Evolutionary conservation across 2,329 filamentous ascomycete species (phyloP).

Genomic region (Hypoxylon sp.): DNA sequence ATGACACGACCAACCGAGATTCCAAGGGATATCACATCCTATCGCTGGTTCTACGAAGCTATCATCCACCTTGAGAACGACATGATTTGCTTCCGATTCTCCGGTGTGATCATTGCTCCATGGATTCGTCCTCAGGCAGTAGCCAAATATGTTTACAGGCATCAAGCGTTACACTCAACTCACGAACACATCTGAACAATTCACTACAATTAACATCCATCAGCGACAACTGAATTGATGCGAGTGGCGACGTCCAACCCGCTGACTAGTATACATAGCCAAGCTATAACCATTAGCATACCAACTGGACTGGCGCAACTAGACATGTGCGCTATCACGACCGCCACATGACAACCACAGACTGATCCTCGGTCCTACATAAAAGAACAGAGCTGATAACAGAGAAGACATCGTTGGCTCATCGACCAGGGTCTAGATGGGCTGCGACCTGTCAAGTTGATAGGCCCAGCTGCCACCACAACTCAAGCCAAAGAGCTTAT

Average conservation of each 20-base stretch:
- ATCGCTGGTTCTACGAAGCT: background rate
- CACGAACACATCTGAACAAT: background rate
- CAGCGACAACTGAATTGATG: background rate
- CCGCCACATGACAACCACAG: no score
- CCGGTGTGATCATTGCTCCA: background rate
- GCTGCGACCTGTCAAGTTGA: slow-evolving; percentile 88
- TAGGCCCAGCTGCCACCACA: slow-evolving; percentile 79
- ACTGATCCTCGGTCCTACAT: no score
- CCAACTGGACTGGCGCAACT: no score
- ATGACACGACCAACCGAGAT: no score
- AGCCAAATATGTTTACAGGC: background rate
- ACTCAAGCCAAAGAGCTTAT: slow-evolving; percentile 87
- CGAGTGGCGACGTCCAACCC: background rate
- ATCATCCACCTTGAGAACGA: background rate
- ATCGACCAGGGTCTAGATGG: no score
- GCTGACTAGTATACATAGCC: background rate
- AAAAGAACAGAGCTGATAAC: no score
- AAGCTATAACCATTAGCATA: background rate
- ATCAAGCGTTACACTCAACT: background rate
- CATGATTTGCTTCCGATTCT: background rate
- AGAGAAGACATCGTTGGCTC: no score
- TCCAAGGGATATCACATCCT: no score
- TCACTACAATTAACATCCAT: no score
- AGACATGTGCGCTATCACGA: no score
- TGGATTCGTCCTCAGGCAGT: background rate